Evolutionary conservation across 768 basidiomycete genomes (phyloP).

Genomic region (Lactifluus rugatus): DNA sequence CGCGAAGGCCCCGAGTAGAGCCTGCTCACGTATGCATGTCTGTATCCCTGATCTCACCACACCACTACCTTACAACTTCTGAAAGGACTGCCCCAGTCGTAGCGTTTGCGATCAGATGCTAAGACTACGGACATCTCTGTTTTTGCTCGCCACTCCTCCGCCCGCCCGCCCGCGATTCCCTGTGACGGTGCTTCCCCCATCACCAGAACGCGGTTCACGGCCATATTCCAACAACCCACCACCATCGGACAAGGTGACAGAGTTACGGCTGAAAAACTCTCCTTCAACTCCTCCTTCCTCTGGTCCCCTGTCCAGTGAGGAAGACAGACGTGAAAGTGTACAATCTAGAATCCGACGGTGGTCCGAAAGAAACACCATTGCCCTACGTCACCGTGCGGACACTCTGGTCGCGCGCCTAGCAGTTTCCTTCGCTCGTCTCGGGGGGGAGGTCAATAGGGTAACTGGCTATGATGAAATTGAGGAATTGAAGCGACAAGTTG

Average conservation of each 20-base stretch:
- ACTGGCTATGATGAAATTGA: conserved; percentile 93
- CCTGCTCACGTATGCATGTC: neutral
- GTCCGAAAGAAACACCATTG: conserved; percentile 30
- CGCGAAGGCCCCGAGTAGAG: neutral
- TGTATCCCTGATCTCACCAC: neutral
- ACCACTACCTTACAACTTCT: neutral
- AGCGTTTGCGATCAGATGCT: conserved; percentile 6
- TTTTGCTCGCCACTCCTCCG: neutral
- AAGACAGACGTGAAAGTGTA: neutral
- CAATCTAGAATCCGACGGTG: conserved; percentile 30
- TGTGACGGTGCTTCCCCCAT: neutral
- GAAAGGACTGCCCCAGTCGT: neutral
- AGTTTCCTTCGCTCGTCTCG: conserved; percentile 60
- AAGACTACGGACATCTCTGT: neutral
- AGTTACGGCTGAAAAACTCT: neutral
- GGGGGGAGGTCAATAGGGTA: conserved; percentile 69
- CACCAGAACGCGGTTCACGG: neutral
- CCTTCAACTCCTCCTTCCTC: neutral
- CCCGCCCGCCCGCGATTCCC: neutral
- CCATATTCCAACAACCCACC: neutral
- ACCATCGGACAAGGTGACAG: neutral
- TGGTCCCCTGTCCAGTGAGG: neutral
- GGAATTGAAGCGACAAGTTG: conserved; percentile 64
- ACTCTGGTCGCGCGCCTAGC: conserved; percentile 47
- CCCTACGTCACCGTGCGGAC: conserved; percentile 46